Conservation (phyloP, 495 filamentous ascomycete genomes). For the Choiromyces venosus region DNA sequence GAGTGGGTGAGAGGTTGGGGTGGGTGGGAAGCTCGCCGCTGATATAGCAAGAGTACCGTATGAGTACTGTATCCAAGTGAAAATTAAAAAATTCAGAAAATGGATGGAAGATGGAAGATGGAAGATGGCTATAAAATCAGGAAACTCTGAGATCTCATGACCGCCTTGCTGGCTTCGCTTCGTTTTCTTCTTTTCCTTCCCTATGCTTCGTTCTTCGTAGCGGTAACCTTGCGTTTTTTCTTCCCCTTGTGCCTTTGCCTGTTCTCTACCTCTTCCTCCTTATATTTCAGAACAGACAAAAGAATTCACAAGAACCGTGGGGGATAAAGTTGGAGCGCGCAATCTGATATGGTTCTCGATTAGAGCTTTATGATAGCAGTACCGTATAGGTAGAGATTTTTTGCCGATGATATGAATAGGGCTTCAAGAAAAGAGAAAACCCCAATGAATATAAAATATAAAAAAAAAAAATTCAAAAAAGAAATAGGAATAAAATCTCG, state of each 20-base stretch:
- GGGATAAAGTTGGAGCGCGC: background rate
- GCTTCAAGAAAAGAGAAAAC: background rate
- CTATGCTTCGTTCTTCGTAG: constrained; percentile 8
- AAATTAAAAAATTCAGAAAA: background rate
- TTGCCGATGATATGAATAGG: background rate
- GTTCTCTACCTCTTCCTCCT: background rate
- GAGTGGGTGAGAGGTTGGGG: constrained; percentile 14
- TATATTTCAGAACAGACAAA: background rate
- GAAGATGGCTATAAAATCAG: background rate
- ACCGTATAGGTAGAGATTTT: background rate
- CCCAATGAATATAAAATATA: background rate
- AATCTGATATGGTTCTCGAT: background rate
- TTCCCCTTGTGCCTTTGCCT: background rate
- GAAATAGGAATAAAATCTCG: background rate
- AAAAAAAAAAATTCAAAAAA: background rate
- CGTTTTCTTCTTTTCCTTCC: constrained; percentile 17
- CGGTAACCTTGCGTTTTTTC: constrained; percentile 1
- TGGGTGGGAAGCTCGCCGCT: constrained; percentile 9
- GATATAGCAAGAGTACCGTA: background rate
- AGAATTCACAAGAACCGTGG: background rate
- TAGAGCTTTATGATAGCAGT: background rate
- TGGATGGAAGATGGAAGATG: background rate
- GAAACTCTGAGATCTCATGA: constrained; percentile 33
- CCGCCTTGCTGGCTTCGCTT: constrained; percentile 14
- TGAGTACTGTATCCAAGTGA: background rate